Evolutionary conservation across 1,139 yeast species (phyloP).

Genomic region (Suhomyces choctaworum): DNA sequence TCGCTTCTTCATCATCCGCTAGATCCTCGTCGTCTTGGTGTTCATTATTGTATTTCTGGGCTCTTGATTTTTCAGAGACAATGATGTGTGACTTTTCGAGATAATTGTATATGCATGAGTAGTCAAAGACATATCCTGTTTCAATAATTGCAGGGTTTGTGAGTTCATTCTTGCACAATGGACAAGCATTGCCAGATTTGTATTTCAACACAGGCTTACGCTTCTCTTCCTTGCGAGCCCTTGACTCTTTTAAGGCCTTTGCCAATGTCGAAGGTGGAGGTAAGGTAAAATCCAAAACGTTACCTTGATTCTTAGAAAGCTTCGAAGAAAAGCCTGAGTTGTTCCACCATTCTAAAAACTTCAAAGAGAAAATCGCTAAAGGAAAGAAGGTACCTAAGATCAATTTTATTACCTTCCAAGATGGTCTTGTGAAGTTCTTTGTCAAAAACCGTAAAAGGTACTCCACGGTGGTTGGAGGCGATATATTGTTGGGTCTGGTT

Average conservation of each 20-base stretch:
- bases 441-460: slow-evolving; percentile 34
- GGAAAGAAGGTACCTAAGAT: slow-evolving; percentile 65
- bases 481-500: slow-evolving; percentile 30
- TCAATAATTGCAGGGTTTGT: slow-evolving; percentile 85
- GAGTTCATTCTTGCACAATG: slow-evolving; percentile 66
- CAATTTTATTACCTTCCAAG: slow-evolving; percentile 39
- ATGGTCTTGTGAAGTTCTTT: slow-evolving; percentile 38
- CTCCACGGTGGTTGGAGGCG: slow-evolving; percentile 58
- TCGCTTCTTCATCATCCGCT: slow-evolving; percentile 22
- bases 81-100: slow-evolving; percentile 50
- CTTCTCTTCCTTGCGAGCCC: slow-evolving; percentile 5
- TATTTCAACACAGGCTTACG: slow-evolving; percentile 18
- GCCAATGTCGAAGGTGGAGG: slow-evolving; percentile 52
- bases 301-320: slow-evolving; percentile 54
- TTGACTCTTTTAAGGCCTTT: slow-evolving; percentile 14
- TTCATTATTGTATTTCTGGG: slow-evolving; percentile 11
- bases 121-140: slow-evolving; percentile 89
- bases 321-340: slow-evolving; percentile 72
- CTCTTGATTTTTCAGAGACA: slow-evolving; percentile 25
- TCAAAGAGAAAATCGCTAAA: slow-evolving; percentile 76
- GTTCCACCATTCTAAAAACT: slow-evolving; percentile 95
- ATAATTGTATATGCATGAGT: slow-evolving; percentile 76
- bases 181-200: slow-evolving; percentile 52
- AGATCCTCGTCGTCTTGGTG: slow-evolving; percentile 15
- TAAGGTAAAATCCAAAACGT: slow-evolving; percentile 48